These are phyloP conservation scores for Quercus lobata DNA, from an alignment of 331 rosid species.

Conservation along the genomic window DNA sequence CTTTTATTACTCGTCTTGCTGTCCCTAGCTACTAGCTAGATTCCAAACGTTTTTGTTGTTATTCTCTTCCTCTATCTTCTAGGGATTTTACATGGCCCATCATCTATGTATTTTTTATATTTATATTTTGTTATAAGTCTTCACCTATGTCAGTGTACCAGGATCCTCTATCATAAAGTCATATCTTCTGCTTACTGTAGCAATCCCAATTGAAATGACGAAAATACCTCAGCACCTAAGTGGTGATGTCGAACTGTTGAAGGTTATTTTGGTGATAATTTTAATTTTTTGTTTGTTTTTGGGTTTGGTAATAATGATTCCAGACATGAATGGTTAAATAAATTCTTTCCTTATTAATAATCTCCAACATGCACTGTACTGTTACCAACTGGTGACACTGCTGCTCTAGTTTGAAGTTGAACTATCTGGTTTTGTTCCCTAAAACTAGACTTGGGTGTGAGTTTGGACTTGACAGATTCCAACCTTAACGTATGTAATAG, in stretches of 20 bases:
- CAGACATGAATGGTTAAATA: neutral
- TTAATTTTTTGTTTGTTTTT: neutral
- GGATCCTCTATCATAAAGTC: neutral
- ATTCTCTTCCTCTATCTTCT: constrained; percentile 12
- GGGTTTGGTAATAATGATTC: neutral
- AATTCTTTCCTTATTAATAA: neutral
- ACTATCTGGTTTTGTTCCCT: neutral
- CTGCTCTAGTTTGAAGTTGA: neutral
- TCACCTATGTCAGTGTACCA: neutral
- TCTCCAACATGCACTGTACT: neutral
- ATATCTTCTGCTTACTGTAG: neutral
- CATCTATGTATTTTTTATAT: neutral
- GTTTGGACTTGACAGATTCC: neutral
- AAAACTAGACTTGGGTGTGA: neutral
- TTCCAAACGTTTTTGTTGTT: neutral
- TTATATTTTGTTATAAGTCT: too few species aligned
- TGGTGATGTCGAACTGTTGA: neutral
- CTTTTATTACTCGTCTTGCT: neutral
- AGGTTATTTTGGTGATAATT: neutral
- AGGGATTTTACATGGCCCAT: constrained; percentile 21
- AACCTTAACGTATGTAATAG: neutral
- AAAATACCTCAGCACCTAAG: neutral
- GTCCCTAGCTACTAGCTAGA: neutral
- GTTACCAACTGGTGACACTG: too few species aligned
- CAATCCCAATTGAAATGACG: neutral